Evolutionary conservation across 148 eudicot genomes (phyloP), one percentile per base, ranked within the genome.

Genomic region (Salicornia ramosissima): DNA sequence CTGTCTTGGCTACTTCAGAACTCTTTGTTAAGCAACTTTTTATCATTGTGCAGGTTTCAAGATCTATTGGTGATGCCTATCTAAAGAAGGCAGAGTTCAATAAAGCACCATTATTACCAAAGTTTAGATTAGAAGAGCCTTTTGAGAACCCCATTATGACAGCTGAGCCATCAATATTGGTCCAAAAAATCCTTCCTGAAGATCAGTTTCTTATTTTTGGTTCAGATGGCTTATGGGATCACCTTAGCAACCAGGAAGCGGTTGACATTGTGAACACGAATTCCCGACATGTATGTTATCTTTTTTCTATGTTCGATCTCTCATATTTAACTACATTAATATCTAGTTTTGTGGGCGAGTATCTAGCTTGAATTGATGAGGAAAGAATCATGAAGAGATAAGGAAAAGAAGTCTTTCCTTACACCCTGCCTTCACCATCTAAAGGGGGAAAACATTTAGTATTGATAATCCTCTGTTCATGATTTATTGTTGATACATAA

Each of bases 171-270:
- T 77, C 88, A 39, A 78, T 89, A 63, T 53, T 45, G 5, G 81
- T 85, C n/a, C 85, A 85, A 26, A 81, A 87, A 60, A 80, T 89
- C 21, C 24, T 40, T 49, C 84, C 90, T 0, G 86, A 84, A 71
- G 96, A 90, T 68, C 86, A 74, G 25, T 89, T 89, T 82, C 81
- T 89, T 56, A 89, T 89, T 46, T 89, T 89, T 80, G 95, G 89
- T 40, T 89, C 96, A 7, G 96, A 89, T 77, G 96, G 96, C 56
- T 78, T 89, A 45, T 89, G 96, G 96, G 96, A 89, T 62, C 96
- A 87, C 78, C 86, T 89, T 65, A 84, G 79, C 83, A 89, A 89
- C 77, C 89, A 89, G 71, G 82, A 81, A 54, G 96, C 89, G 10
- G 96, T 89, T 57, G 89, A 89, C 70, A 80, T 89, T 47, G 90